Conservation (phyloP, 2,329 filamentous ascomycete genomes). For the Phaeophleospora eucalypticola region DNA sequence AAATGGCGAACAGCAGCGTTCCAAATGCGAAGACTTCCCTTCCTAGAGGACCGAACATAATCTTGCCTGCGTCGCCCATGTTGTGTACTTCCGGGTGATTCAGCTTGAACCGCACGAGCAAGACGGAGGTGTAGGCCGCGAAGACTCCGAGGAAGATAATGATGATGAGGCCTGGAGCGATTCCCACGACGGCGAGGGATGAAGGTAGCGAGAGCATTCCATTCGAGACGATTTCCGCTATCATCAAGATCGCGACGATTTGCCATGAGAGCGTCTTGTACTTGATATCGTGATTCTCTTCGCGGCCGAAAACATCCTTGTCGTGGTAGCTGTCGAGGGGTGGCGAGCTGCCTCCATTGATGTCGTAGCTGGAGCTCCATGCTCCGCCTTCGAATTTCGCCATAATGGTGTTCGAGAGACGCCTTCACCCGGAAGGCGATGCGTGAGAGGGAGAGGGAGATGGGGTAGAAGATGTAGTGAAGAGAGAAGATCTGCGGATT, state of each 20-base stretch:
- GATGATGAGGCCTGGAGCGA: constrained; percentile 50
- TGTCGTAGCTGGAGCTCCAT: constrained; percentile 1
- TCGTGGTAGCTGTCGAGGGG: constrained; percentile 3
- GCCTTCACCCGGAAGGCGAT: not conserved
- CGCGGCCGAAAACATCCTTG: constrained; percentile 41
- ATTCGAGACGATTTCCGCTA: constrained; percentile 50
- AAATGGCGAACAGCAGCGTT: constrained; percentile 52
- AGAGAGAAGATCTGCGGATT: too few relatives aligned
- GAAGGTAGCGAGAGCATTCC: constrained; percentile 54
- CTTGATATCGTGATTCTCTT: constrained; percentile 42
- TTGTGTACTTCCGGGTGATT: constrained; percentile 35
- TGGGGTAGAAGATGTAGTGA: too few relatives aligned
- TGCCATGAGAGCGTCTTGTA: constrained; percentile 54
- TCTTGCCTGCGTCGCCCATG: constrained; percentile 36
- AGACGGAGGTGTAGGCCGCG: constrained; percentile 49
- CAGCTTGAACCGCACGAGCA: constrained; percentile 43
- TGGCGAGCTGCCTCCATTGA: not conserved
- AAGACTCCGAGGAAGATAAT: constrained; percentile 51
- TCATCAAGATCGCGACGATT: constrained; percentile 52
- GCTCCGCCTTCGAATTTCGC: constrained; percentile 4
- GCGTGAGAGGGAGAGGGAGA: not conserved
- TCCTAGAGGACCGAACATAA: constrained; percentile 31
- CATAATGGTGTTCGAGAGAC: not conserved
- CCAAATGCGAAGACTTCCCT: constrained; percentile 34
- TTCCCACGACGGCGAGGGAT: constrained; percentile 49